phyloP scores from a whole-genome alignment of 176 grass and related monocot genomes.

The Zea luxurians region DNA sequence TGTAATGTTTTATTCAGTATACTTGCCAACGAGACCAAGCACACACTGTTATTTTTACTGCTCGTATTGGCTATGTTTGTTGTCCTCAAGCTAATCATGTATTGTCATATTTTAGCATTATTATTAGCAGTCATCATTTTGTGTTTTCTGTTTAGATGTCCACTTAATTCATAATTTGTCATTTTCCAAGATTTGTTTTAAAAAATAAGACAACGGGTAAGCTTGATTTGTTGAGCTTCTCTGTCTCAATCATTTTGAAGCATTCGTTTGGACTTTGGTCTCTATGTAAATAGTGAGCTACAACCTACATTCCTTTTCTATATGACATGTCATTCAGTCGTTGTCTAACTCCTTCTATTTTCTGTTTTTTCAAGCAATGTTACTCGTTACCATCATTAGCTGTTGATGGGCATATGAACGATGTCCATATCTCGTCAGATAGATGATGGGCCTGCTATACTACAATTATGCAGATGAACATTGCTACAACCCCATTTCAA shows the following conservation, averaged over 20 bases:
- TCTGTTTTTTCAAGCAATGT: conserved; percentile 33
- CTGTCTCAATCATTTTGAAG: neutral
- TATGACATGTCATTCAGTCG: neutral
- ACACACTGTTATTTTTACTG: neutral
- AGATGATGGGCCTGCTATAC: conserved; percentile 61
- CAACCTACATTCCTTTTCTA: conserved; percentile 7
- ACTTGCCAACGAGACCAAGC: conserved; percentile 5
- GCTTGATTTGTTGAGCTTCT: conserved; percentile 1
- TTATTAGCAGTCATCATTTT: neutral
- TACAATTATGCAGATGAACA: conserved; percentile 76
- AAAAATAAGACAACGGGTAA: neutral
- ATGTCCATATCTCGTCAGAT: conserved; percentile 50
- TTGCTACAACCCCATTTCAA: conserved; percentile 43
- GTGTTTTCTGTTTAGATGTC: neutral
- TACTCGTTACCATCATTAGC: conserved; percentile 41
- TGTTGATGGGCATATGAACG: conserved; percentile 39
- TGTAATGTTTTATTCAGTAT: conserved; percentile 2
- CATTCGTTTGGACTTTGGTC: conserved; percentile 5
- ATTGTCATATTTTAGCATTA: neutral
- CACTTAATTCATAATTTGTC: neutral
- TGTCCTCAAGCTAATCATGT: neutral
- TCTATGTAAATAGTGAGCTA: neutral
- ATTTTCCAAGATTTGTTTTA: too few relatives aligned
- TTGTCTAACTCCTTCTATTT: conserved; percentile 22
- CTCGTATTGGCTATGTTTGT: neutral